Conservation (phyloP, 2,329 filamentous ascomycete genomes). For the Botryotinia narcissicola region DNA sequence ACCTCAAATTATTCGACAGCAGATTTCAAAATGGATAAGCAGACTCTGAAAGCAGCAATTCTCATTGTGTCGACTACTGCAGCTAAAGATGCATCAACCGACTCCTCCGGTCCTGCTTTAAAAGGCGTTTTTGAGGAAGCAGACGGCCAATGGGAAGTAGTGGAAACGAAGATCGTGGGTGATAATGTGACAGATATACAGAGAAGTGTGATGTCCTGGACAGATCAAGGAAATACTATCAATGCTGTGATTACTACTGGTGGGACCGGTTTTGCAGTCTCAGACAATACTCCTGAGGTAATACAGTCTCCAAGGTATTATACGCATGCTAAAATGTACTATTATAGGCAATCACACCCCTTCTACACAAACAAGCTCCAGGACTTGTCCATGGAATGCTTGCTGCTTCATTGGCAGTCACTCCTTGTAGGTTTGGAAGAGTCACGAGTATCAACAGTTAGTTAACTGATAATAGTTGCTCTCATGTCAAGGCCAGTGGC, state of each 20-base stretch:
- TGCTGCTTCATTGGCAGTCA: slow-evolving; percentile 76
- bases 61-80: slow-evolving; percentile 92
- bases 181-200: slow-evolving; percentile 78
- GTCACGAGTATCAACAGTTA: slow-evolving; percentile 1
- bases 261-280: slow-evolving; percentile 85
- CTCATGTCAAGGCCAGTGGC: slow-evolving; percentile 95
- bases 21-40: slow-evolving; percentile 40
- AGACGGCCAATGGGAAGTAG: slow-evolving; percentile 67
- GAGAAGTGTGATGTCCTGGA: slow-evolving; percentile 66
- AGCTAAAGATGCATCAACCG: slow-evolving; percentile 71
- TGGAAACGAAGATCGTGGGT: slow-evolving; percentile 70
- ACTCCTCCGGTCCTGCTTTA: slow-evolving; percentile 68
- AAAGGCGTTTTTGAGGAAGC: slow-evolving; percentile 68
- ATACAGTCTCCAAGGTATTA: slow-evolving; percentile 27
- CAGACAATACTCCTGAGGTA: slow-evolving; percentile 88
- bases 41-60: slow-evolving; percentile 67
- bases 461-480: slow-evolving; percentile 61
- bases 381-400: slow-evolving; percentile 97
- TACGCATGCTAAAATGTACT: slow-evolving; percentile 14
- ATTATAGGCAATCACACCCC: slow-evolving; percentile 66
- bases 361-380: slow-evolving; percentile 82
- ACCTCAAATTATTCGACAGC: background rate
- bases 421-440: slow-evolving; percentile 67
- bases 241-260: slow-evolving; percentile 88
- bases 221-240: slow-evolving; percentile 60